Conservation (phyloP, 306 rosid species). For the Cotoneaster glaucophyllus region DNA sequence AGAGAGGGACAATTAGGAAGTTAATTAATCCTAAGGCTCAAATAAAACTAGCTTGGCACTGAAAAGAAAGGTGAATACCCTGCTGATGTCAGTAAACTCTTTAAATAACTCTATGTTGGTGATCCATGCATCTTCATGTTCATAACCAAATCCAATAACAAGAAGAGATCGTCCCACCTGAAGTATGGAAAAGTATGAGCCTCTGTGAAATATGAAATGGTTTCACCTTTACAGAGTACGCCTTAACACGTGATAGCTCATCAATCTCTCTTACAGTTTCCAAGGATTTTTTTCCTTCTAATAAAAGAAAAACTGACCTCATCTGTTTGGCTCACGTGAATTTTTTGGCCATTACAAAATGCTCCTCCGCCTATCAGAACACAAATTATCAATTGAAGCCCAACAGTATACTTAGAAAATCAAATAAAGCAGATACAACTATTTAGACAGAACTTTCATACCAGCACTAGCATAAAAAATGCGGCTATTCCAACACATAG, state of each 20-base stretch:
- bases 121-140: constrained; percentile 88
- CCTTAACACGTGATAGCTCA: not conserved
- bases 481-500: too few relatives aligned
- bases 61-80: constrained; percentile 43
- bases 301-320: too few relatives aligned
- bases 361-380: too few relatives aligned
- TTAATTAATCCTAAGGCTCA: not conserved
- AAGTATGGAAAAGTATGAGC: constrained; percentile 11
- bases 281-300: too few relatives aligned
- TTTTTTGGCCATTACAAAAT: too few relatives aligned
- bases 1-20: not conserved
- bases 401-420: too few relatives aligned
- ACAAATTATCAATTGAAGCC: too few relatives aligned
- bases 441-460: too few relatives aligned
- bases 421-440: too few relatives aligned
- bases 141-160: constrained; percentile 95
- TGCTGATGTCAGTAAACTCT: constrained; percentile 91
- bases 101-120: constrained; percentile 79
- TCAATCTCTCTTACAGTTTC: not conserved
- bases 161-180: constrained; percentile 87
- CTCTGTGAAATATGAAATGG: not conserved
- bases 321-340: too few relatives aligned
- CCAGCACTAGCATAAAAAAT: too few relatives aligned
- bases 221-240: not conserved
- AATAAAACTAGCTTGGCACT: not conserved